phyloP scores from a whole-genome alignment of 2,329 filamentous ascomycete genomes.

The Fusarium sp. region DNA sequence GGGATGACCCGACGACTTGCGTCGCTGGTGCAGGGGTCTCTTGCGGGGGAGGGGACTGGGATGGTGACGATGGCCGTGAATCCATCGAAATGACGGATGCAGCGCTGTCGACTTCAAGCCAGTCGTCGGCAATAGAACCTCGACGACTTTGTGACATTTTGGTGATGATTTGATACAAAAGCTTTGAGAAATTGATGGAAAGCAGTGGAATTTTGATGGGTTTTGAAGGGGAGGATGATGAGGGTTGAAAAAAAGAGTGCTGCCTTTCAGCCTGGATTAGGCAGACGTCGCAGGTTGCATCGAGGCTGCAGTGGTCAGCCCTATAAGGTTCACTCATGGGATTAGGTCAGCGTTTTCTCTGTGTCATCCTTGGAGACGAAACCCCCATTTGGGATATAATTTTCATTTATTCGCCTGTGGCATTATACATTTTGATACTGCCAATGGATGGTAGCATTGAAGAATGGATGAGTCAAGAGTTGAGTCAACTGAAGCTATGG shows the following conservation, averaged over 20 bases:
- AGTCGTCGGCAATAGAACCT: constrained; percentile 37
- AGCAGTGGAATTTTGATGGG: background rate
- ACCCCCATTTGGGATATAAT: background rate
- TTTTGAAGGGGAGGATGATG: background rate
- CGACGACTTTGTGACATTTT: constrained; percentile 9
- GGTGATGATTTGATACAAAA: accelerated
- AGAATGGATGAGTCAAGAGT: background rate
- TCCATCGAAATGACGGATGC: constrained; percentile 33
- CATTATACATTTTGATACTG: accelerated
- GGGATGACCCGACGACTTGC: background rate
- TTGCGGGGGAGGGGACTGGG: background rate
- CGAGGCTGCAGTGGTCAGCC: background rate
- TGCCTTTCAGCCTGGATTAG: constrained; percentile 10
- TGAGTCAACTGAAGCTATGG: background rate
- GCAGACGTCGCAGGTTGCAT: constrained; percentile 11
- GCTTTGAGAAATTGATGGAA: accelerated
- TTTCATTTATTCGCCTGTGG: background rate
- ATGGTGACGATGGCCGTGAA: constrained; percentile 1
- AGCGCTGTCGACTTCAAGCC: constrained; percentile 34
- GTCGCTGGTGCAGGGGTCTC: background rate
- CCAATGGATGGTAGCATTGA: accelerated
- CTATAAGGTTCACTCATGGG: background rate
- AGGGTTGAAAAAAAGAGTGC: background rate
- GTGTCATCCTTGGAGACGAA: background rate
- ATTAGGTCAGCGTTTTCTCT: constrained; percentile 14